Percentiles rank a stretch among this genome's conserved stretches.
Conservation (phyloP, 768 basidiomycete genomes). For the Kockovaella imperatae region DNA sequence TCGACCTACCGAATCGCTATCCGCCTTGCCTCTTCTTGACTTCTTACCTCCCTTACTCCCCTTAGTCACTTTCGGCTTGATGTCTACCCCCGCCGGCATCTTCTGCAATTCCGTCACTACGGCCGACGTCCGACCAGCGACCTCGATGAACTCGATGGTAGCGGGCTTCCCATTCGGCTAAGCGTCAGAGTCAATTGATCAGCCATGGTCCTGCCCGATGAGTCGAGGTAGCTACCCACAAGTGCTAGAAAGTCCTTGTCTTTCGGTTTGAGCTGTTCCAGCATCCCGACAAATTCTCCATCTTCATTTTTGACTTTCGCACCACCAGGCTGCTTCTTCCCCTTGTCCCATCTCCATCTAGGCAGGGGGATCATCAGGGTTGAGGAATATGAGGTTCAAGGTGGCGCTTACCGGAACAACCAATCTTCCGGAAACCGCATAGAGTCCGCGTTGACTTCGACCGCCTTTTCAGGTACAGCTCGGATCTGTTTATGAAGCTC, state of each 20-base stretch:
- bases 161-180: conserved; percentile 65
- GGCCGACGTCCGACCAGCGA: conserved; percentile 71
- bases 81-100: conserved; percentile 41
- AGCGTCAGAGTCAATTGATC: background rate
- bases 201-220: background rate
- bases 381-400: no score
- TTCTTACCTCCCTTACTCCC: conserved; percentile 22
- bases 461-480: conserved; percentile 57
- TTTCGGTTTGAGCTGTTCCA: conserved; percentile 25
- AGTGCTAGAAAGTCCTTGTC: conserved; percentile 26
- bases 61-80: conserved; percentile 35
- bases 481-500: conserved; percentile 53
- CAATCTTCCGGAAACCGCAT: conserved; percentile 55
- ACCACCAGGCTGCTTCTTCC: conserved; percentile 28
- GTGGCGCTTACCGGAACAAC: no score
- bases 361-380: no score
- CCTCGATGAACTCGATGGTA: conserved; percentile 64
- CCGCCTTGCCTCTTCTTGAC: background rate
- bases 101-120: conserved; percentile 60
- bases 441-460: conserved; percentile 64
- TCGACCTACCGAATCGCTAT: no score
- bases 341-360: conserved; percentile 44
- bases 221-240: conserved; percentile 24
- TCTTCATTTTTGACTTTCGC: conserved; percentile 18
- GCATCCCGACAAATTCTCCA: no score